These are phyloP conservation scores for Lactarius pseudohatsudake DNA, from an alignment of 768 basidiomycete genomes.

Conservation along the genomic window DNA sequence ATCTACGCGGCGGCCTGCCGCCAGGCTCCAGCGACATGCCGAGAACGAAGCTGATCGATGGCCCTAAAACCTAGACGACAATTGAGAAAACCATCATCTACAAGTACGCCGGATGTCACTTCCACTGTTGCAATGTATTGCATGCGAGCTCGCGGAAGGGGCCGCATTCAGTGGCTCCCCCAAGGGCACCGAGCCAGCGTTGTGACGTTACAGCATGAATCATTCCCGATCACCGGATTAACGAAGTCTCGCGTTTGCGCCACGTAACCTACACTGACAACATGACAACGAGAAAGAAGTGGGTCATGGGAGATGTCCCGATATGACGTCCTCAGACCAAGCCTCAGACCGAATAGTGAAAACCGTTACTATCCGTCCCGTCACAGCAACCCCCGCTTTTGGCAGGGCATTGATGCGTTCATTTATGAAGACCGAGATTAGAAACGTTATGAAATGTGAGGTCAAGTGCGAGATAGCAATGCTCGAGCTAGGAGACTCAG, in stretches of 20 bases:
- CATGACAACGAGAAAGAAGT: constrained; percentile 22
- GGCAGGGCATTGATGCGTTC: too few species aligned
- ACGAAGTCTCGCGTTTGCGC: constrained; percentile 33
- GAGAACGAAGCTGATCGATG: neutral
- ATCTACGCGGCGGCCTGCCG: too few species aligned
- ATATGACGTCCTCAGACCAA: neutral
- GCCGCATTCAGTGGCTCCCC: constrained; percentile 45
- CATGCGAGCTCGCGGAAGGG: neutral
- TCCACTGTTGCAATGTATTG: too few species aligned
- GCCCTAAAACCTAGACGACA: constrained; percentile 64
- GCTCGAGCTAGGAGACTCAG: too few species aligned
- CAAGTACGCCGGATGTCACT: constrained; percentile 28
- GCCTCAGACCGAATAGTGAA: neutral
- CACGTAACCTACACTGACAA: constrained; percentile 14
- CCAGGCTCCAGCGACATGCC: too few species aligned
- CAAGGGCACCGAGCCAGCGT: constrained; percentile 38
- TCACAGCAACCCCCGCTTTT: too few species aligned
- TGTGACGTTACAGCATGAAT: constrained; percentile 42
- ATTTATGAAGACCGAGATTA: neutral
- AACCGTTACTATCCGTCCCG: too few species aligned
- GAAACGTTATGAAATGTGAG: neutral
- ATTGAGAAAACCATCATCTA: constrained; percentile 55
- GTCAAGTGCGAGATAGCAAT: neutral
- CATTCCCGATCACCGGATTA: constrained; percentile 41
- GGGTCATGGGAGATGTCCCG: constrained; percentile 12